These are phyloP conservation scores for Drosera capensis DNA, from an alignment of 148 eudicot species.

Conservation along the genomic window DNA sequence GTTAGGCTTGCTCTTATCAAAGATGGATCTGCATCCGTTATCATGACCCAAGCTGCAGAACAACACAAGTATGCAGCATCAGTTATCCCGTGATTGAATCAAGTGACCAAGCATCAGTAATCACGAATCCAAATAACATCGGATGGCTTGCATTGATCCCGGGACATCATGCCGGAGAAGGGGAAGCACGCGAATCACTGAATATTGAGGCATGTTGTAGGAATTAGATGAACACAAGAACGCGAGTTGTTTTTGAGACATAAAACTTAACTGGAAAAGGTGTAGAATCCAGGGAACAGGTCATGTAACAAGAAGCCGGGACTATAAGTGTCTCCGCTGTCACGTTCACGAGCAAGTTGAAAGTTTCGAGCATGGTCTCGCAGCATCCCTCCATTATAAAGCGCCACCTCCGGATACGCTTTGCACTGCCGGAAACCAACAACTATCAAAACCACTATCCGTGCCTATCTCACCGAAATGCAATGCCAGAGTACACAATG, in stretches of 20 bases:
- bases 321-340: constrained; percentile 1
- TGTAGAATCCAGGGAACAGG: constrained; percentile 14
- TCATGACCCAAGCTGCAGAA: constrained; percentile 54
- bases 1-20: constrained; percentile 33
- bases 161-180: not conserved
- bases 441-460: not conserved
- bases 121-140: not conserved
- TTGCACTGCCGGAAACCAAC: constrained; percentile 14
- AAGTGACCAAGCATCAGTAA: not conserved
- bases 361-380: not conserved
- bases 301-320: constrained; percentile 21
- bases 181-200: not conserved
- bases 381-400: constrained; percentile 27
- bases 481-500: not conserved
- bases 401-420: constrained; percentile 19
- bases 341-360: not conserved
- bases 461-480: not conserved
- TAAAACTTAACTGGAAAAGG: constrained; percentile 21
- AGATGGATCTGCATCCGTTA: constrained; percentile 31
- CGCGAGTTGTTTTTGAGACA: not conserved
- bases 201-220: not conserved
- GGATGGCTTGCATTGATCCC: not conserved
- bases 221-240: not conserved
- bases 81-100: not conserved
- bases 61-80: not conserved